phyloP scores from a whole-genome alignment of 2,329 filamentous ascomycete genomes.

The Colletotrichum sp. region DNA sequence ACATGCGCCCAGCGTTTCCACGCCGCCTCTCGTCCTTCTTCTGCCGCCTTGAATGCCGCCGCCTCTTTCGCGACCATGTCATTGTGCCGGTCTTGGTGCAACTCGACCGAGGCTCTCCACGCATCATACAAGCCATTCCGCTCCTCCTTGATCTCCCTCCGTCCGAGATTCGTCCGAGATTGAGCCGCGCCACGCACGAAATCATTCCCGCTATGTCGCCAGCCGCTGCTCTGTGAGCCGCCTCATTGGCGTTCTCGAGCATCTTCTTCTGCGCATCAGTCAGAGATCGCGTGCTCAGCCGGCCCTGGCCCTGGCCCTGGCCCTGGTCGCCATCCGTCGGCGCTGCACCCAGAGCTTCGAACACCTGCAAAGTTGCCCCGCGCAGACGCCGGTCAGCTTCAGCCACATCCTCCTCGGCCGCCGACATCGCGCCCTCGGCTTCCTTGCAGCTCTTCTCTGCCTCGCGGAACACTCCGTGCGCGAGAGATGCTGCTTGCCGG shows the following conservation, averaged over 20 bases:
- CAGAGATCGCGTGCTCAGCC: not conserved
- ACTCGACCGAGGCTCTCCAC: not conserved
- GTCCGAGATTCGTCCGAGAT: not conserved
- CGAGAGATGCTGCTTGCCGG: not conserved
- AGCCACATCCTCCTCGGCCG: not conserved
- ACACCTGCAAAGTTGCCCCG: not conserved
- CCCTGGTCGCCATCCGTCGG: not conserved
- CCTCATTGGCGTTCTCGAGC: not conserved
- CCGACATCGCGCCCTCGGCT: not conserved
- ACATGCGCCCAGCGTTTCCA: not conserved
- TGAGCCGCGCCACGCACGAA: not conserved
- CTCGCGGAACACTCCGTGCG: not conserved
- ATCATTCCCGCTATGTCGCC: not conserved
- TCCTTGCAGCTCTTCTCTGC: not conserved
- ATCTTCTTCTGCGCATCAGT: not conserved
- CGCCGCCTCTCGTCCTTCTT: not conserved
- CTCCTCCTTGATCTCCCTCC: not conserved
- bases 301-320: not conserved
- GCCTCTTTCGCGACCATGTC: not conserved
- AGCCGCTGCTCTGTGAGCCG: not conserved
- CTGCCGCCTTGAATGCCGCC: not conserved
- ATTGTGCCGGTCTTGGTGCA: not conserved
- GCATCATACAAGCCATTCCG: not conserved
- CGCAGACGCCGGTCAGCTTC: not conserved
- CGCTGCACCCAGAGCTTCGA: not conserved